Conservation (phyloP, 148 eudicot genomes). For the Vaccinium macrocarpon region DNA sequence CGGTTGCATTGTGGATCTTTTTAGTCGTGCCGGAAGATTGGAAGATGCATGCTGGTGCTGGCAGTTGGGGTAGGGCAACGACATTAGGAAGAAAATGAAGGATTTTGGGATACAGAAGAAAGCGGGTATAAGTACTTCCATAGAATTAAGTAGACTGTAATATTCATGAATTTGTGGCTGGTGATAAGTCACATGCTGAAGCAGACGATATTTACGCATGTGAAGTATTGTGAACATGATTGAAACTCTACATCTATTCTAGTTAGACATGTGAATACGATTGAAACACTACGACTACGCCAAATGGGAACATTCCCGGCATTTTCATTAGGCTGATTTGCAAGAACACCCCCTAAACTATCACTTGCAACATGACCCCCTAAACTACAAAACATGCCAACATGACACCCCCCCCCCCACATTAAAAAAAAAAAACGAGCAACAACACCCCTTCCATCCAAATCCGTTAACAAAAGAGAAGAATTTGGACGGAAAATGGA, state of each 20-base stretch:
- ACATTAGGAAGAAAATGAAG: slow-evolving; percentile 54
- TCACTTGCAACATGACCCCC: too few species aligned
- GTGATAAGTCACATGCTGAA: slow-evolving; percentile 39
- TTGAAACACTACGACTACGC: background rate
- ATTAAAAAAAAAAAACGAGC: too few species aligned
- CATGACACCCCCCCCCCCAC: too few species aligned
- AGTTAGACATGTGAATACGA: too few species aligned
- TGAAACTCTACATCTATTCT: background rate
- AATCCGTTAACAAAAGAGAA: too few species aligned
- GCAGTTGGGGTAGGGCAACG: slow-evolving; percentile 51
- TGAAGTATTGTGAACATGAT: slow-evolving; percentile 17
- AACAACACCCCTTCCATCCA: too few species aligned
- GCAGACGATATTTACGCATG: slow-evolving; percentile 31
- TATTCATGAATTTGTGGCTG: slow-evolving; percentile 44
- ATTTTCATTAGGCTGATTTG: too few species aligned
- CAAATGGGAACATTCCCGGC: too few species aligned
- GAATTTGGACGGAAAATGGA: too few species aligned
- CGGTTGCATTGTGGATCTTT: slow-evolving; percentile 59
- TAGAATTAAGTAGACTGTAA: slow-evolving; percentile 37
- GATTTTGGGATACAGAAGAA: slow-evolving; percentile 43
- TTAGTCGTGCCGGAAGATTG: slow-evolving; percentile 54
- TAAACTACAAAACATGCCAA: too few species aligned
- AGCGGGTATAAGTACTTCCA: slow-evolving; percentile 51
- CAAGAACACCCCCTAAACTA: too few species aligned
- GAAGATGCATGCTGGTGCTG: slow-evolving; percentile 49